Evolutionary conservation across 2,329 filamentous ascomycete species (phyloP).

Genomic region (Botrytis squamosa): DNA sequence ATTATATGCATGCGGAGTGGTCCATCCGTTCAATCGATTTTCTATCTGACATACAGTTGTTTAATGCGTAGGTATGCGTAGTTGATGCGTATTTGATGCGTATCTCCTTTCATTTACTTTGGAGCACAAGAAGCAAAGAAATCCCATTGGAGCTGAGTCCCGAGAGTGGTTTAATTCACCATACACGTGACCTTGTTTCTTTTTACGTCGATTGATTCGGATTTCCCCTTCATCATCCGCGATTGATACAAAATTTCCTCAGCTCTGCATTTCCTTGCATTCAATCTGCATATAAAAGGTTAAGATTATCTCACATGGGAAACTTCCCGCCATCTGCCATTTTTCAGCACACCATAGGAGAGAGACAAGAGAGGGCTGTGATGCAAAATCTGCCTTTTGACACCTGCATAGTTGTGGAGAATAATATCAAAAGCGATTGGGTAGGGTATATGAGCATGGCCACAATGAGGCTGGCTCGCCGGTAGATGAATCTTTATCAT

Average conservation of each 20-base stretch:
- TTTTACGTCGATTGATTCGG: slow-evolving; percentile 4
- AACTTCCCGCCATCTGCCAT: not conserved
- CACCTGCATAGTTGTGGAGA: slow-evolving; percentile 17
- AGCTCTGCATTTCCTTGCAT: slow-evolving; percentile 7
- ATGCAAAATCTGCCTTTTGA: slow-evolving; percentile 5
- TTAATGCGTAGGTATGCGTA: slow-evolving; percentile 16
- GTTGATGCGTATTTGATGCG: slow-evolving; percentile 11
- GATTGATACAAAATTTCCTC: slow-evolving; percentile 9
- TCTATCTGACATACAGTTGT: slow-evolving; percentile 22
- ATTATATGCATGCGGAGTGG: slow-evolving; percentile 11
- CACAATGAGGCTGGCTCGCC: slow-evolving; percentile 17
- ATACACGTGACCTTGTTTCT: slow-evolving; percentile 1
- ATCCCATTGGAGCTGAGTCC: slow-evolving; percentile 13
- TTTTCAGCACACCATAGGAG: not conserved
- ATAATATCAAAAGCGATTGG: not conserved
- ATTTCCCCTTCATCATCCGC: slow-evolving; percentile 16
- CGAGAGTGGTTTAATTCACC: not conserved
- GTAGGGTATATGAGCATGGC: slow-evolving; percentile 7
- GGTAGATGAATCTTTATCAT: slow-evolving; percentile 10
- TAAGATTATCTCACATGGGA: slow-evolving; percentile 11
- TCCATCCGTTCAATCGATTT: slow-evolving; percentile 18
- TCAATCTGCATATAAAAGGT: slow-evolving; percentile 11
- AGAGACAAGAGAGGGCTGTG: not conserved
- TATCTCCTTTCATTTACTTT: slow-evolving; percentile 10
- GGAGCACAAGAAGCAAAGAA: not conserved